Conservation (phyloP, 495 filamentous ascomycete species). For the Schizothecium vesticola region DNA sequence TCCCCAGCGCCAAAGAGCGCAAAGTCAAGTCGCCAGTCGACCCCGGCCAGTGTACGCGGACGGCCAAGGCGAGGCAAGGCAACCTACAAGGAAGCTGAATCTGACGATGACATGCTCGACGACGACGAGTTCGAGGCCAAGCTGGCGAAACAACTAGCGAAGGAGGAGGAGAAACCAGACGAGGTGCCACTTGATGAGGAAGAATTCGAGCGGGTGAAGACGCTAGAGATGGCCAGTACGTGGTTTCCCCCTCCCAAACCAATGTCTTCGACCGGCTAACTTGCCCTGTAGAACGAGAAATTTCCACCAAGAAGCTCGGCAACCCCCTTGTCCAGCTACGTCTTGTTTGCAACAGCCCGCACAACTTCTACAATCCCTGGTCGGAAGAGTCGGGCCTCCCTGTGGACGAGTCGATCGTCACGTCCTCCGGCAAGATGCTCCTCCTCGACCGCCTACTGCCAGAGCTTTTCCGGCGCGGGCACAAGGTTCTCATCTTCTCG, state of each 20-base stretch:
- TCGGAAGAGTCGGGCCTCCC: constrained; percentile 42
- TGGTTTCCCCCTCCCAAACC: constrained; percentile 8
- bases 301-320: constrained; percentile 86
- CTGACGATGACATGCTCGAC: constrained; percentile 65
- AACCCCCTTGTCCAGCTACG: constrained; percentile 93
- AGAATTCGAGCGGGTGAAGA: constrained; percentile 63
- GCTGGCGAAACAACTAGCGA: constrained; percentile 53
- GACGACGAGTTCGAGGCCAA: constrained; percentile 70
- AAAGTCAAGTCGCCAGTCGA: constrained; percentile 66
- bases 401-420: constrained; percentile 74
- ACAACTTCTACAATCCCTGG: constrained; percentile 97
- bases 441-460: constrained; percentile 83
- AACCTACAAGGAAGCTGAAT: constrained; percentile 47
- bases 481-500: constrained; percentile 93
- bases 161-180: constrained; percentile 51
- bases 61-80: constrained; percentile 34
- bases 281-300: constrained; percentile 58
- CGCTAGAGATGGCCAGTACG: constrained; percentile 72
- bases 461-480: constrained; percentile 63
- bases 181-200: constrained; percentile 43
- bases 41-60: constrained; percentile 53
- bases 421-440: constrained; percentile 89
- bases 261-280: constrained; percentile 8
- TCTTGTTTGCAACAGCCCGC: constrained; percentile 84
- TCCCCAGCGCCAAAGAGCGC: constrained; percentile 54